Percentiles rank a stretch among this genome's conserved stretches.
These are phyloP conservation scores for Colletotrichum gloeosporioides DNA, from an alignment of 2,329 filamentous ascomycete genomes.

Conservation along the genomic window DNA sequence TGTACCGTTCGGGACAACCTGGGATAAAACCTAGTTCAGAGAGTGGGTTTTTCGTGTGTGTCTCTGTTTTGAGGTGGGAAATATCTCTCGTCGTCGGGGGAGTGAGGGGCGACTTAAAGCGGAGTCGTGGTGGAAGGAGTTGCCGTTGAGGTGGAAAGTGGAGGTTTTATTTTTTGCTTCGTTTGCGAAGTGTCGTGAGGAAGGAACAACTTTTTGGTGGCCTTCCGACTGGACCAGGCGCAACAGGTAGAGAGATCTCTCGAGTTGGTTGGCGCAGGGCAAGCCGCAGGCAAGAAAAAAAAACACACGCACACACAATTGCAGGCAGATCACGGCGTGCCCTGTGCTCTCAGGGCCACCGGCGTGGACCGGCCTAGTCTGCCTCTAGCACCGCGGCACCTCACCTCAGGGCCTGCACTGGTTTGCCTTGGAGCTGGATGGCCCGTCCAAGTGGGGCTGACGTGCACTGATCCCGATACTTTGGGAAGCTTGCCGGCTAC, in stretches of 20 bases:
- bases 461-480: background rate
- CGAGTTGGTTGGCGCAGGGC: background rate
- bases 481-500: background rate
- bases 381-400: background rate
- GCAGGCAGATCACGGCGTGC: conserved; percentile 15
- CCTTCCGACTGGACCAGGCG: background rate
- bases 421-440: background rate
- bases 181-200: conserved; percentile 14
- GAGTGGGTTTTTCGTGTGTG: conserved; percentile 12
- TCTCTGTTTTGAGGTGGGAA: conserved; percentile 1
- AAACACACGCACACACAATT: conserved; percentile 9
- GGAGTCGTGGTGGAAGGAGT: background rate
- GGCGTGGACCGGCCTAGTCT: background rate
- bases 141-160: conserved; percentile 2
- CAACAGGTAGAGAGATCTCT: background rate
- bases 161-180: conserved; percentile 1
- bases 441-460: conserved; percentile 1
- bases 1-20: conserved; percentile 16
- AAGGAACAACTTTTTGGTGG: background rate
- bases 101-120: background rate
- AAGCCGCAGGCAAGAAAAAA: background rate
- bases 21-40: conserved; percentile 17
- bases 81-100: conserved; percentile 6
- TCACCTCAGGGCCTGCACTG: background rate
- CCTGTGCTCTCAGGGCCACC: conserved; percentile 20